These are phyloP conservation scores for Mucor piriformis DNA, from an alignment of 371 early-diverging fungal genomes.

Conservation along the genomic window DNA sequence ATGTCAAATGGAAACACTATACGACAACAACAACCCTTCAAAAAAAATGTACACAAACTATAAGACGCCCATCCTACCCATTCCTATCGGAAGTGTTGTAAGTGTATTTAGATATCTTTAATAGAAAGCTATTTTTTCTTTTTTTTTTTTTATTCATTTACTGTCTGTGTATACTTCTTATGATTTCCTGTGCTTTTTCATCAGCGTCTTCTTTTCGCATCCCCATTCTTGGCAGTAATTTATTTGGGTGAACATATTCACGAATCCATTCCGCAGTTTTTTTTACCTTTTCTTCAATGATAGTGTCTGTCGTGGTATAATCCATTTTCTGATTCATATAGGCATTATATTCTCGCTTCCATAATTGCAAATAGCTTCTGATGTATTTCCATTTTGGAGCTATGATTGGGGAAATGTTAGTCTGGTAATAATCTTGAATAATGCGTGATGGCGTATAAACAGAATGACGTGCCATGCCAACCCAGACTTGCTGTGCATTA, in stretches of 20 bases:
- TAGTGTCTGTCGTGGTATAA: not conserved
- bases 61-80: too few species aligned
- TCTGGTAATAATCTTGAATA: not conserved
- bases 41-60: too few species aligned
- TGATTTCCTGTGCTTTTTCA: slow-evolving; percentile 17
- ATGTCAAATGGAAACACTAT: too few species aligned
- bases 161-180: not conserved
- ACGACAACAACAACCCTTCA: too few species aligned
- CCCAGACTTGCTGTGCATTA: not conserved
- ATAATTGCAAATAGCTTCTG: not conserved
- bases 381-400: not conserved
- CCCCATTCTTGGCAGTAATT: not conserved
- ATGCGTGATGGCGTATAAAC: not conserved
- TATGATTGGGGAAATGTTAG: not conserved
- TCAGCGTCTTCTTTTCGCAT: slow-evolving; percentile 17
- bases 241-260: slow-evolving; percentile 20
- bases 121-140: not conserved
- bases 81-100: too few species aligned
- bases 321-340: not conserved
- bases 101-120: too few species aligned
- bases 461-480: not conserved
- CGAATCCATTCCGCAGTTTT: slow-evolving; percentile 16
- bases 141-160: not conserved
- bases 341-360: not conserved
- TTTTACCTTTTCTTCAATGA: slow-evolving; percentile 13